Conservation (phyloP, 768 basidiomycete genomes). For the Galerina marginata region DNA sequence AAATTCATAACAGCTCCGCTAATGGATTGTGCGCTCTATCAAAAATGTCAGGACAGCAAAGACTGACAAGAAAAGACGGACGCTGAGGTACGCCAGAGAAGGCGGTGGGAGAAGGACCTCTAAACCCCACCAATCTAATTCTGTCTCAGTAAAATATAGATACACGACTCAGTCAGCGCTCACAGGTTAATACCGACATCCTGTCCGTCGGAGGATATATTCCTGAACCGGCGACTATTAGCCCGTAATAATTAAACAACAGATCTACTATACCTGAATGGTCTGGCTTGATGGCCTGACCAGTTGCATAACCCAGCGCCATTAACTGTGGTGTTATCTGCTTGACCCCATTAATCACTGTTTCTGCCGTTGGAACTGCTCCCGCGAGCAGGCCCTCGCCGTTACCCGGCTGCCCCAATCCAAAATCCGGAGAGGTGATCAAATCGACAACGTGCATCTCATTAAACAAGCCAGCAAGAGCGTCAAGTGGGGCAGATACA, state of each 20-base stretch:
- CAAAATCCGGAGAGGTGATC: slow-evolving; percentile 64
- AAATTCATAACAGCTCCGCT: slow-evolving; percentile 71
- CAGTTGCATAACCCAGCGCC: slow-evolving; percentile 79
- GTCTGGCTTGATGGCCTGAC: slow-evolving; percentile 64
- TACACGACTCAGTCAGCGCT: slow-evolving; percentile 26
- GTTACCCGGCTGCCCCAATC: slow-evolving; percentile 76
- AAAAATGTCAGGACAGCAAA: not conserved
- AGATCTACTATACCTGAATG: slow-evolving; percentile 54
- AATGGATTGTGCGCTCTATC: slow-evolving; percentile 64
- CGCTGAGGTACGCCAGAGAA: slow-evolving; percentile 62
- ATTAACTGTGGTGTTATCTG: slow-evolving; percentile 79
- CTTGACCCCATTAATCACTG: slow-evolving; percentile 69
- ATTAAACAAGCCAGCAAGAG: slow-evolving; percentile 55
- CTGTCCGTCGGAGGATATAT: slow-evolving; percentile 78
- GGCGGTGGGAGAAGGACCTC: slow-evolving; percentile 80
- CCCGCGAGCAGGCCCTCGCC: slow-evolving; percentile 73
- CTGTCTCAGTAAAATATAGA: slow-evolving; percentile 7
- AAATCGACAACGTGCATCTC: slow-evolving; percentile 69
- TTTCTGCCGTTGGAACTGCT: slow-evolving; percentile 75
- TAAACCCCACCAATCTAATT: slow-evolving; percentile 88
- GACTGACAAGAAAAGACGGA: slow-evolving; percentile 33
- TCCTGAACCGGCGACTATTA: slow-evolving; percentile 37
- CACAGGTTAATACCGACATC: slow-evolving; percentile 81
- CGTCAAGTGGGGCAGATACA: slow-evolving; percentile 53
- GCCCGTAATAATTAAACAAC: not conserved